phyloP scores from a whole-genome alignment of 2,329 filamentous ascomycete genomes.

The Pseudogymnoascus pannorum region DNA sequence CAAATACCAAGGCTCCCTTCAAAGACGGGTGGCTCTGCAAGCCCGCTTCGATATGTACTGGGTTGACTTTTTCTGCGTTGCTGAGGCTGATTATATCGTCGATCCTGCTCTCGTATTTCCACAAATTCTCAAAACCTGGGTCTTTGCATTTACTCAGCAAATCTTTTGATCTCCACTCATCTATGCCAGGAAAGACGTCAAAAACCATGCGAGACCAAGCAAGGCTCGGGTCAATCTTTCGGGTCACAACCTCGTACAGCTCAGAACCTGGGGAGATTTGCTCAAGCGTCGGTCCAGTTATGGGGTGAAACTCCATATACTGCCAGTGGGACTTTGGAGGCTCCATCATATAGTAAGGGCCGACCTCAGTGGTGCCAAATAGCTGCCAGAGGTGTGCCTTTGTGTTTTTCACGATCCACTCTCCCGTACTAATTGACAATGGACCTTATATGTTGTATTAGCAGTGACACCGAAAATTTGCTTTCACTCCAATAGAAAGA shows the following conservation, averaged over 20 bases:
- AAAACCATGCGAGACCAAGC: constrained; percentile 31
- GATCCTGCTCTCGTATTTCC: constrained; percentile 14
- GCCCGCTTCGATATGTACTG: neutral
- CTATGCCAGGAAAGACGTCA: constrained; percentile 33
- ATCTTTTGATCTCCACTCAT: constrained; percentile 39
- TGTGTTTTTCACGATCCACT: constrained; percentile 25
- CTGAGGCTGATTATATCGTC: constrained; percentile 19
- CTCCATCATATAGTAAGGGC: constrained; percentile 17
- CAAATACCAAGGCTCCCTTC: constrained; percentile 27
- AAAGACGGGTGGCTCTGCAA: neutral
- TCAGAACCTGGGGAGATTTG: constrained; percentile 17
- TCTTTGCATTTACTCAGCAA: constrained; percentile 23
- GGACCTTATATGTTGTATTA: constrained; percentile 19
- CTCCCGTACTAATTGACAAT: constrained; percentile 24
- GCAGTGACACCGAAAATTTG: neutral
- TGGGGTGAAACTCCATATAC: constrained; percentile 27
- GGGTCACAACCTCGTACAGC: constrained; percentile 31
- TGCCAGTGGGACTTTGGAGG: constrained; percentile 27
- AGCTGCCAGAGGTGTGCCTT: constrained; percentile 20
- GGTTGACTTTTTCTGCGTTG: neutral
- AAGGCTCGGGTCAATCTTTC: constrained; percentile 20
- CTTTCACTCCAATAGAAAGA: neutral
- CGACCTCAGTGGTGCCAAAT: constrained; percentile 30
- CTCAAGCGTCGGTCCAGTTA: constrained; percentile 18
- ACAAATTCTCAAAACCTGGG: constrained; percentile 10